Evolutionary conservation across 352 stramenopile species (phyloP), one percentile per base, ranked within the genome.

Genomic region (Globisporangium megalacanthum): DNA sequence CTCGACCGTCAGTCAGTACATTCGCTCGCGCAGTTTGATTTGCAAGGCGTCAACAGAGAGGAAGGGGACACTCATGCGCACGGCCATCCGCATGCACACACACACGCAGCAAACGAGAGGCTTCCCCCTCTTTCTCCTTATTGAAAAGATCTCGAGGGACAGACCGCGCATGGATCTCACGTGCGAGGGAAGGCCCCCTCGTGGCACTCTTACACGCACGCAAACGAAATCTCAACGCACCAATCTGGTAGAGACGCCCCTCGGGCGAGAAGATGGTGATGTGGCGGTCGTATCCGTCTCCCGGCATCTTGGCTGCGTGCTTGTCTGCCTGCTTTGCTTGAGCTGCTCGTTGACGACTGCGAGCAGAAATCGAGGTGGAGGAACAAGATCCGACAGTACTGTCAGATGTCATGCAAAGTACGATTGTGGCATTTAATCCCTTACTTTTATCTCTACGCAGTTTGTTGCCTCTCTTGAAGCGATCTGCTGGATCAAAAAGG

Each of bases 181-280:
- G 1, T 29, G 25, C 25, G 4, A 29, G 25, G 25, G 25, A 29
- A 29, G 25, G 25, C 25, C 25, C 25, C 25, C 25, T 29, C 25
- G 2, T 29, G 25, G 4, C 25, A 29, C 25, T 29, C 25, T 29
- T 29, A 50, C 9, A 52, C 8, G 19, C 8, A 50, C 10, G 4
- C 13, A 8, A 14, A 50, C n/a, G 4, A 1, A 29, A 46, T 11
- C 7, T 29, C 22, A 25, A 72, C 77, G 54, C 51, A 95, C 86
- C 86, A 63, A 98, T 98, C 83, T 99, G 97, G 74, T 99, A 99
- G 47, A 99, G 86, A 22, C 96, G 86, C 45, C 97, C 97, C 70
- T 99, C 95, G 10, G 97, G 97, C 58, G 94, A 99, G 77, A 99
- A 99, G 72, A 99, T 99, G 48, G 97, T 99, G 72, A 99, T 93